Conservation (phyloP, 164 flowering plant species). For the Stephania cephalantha region DNA sequence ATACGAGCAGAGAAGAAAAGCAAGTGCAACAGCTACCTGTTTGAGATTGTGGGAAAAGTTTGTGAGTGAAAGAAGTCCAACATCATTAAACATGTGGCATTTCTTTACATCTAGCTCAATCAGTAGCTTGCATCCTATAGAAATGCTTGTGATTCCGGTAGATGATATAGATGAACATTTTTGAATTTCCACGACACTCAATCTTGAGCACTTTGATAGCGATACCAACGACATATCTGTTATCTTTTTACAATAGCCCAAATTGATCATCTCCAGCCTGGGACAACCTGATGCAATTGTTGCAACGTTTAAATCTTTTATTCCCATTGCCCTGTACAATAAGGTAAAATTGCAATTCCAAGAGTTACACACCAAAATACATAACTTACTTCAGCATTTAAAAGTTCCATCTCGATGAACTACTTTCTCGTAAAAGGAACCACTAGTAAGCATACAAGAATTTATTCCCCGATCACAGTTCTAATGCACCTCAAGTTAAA, state of each 20-base stretch:
- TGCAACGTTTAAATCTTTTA: conserved; percentile 58
- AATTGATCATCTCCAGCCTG: conserved; percentile 60
- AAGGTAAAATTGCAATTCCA: not conserved
- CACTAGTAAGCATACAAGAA: no score
- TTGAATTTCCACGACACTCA: conserved; percentile 62
- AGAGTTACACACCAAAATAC: no score
- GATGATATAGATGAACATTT: conserved; percentile 70
- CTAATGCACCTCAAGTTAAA: no score
- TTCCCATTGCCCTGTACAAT: conserved; percentile 46
- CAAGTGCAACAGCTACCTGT: conserved; percentile 35
- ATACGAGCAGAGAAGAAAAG: not conserved
- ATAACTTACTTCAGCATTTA: no score
- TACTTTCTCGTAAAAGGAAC: no score
- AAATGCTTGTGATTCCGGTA: conserved; percentile 49
- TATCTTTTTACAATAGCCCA: conserved; percentile 59
- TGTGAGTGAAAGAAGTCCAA: conserved; percentile 72
- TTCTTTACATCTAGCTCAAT: conserved; percentile 73
- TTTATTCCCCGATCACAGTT: no score
- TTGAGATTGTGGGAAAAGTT: conserved; percentile 60
- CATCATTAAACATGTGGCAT: conserved; percentile 59
- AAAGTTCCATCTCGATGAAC: no score
- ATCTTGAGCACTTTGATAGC: conserved; percentile 53
- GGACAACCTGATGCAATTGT: conserved; percentile 66
- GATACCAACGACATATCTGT: conserved; percentile 53
- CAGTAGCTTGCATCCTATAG: conserved; percentile 63